phyloP scores from a whole-genome alignment of 164 flowering plant species.

The Vitis rotundifolia region DNA sequence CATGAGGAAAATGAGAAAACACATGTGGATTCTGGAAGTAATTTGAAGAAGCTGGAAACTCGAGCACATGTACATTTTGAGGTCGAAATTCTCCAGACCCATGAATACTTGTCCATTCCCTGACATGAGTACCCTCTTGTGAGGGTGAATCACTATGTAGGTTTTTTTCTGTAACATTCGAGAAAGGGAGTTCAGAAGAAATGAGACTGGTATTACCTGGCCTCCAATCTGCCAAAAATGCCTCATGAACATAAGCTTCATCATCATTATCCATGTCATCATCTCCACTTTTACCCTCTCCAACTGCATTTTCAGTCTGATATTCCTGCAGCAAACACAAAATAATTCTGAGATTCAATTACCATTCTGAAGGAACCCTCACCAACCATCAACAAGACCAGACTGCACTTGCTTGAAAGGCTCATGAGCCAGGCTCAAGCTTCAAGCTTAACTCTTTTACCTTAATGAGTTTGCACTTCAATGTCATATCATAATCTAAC shows the following conservation, averaged over 20 bases:
- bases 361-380: neutral
- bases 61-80: conserved; percentile 14
- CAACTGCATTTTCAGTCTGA: conserved; percentile 41
- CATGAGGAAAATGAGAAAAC: conserved; percentile 26
- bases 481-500: neutral
- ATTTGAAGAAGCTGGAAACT: conserved; percentile 24
- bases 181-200: conserved; percentile 24
- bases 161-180: conserved; percentile 15
- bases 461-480: neutral
- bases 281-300: conserved; percentile 45
- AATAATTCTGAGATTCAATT: neutral
- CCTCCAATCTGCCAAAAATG: conserved; percentile 84
- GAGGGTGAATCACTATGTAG: conserved; percentile 13
- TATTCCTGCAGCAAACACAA: conserved; percentile 41
- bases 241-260: conserved; percentile 85
- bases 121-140: conserved; percentile 17
- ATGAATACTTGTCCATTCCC: conserved; percentile 21
- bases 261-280: conserved; percentile 53
- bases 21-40: conserved; percentile 15
- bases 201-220: conserved; percentile 30
- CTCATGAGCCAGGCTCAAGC: neutral
- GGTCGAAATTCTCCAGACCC: conserved; percentile 18
- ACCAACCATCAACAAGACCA: neutral
- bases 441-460: neutral
- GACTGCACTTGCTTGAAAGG: neutral